Conservation (phyloP, 306 rosid species). For the Castanopsis chinensis region DNA sequence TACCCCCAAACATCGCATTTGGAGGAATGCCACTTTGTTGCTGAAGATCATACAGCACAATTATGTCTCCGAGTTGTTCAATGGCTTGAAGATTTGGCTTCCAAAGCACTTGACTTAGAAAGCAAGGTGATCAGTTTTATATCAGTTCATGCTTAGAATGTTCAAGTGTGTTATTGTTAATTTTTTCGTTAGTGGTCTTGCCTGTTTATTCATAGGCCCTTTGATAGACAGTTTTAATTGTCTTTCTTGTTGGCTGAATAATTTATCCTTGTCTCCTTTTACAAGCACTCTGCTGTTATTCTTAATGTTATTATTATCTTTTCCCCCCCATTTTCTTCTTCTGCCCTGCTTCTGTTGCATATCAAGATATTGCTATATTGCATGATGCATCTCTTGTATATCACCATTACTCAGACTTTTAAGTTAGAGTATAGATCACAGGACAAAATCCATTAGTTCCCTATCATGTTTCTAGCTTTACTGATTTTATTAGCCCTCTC, state of each 20-base stretch:
- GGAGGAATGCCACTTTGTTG: constrained; percentile 88
- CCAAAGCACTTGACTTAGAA: constrained; percentile 90
- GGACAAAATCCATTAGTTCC: no score
- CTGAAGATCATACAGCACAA: constrained; percentile 78
- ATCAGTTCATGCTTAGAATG: constrained; percentile 16
- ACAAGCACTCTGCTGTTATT: background rate
- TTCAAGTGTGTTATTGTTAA: constrained; percentile 11
- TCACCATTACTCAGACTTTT: background rate
- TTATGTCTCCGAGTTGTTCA: constrained; percentile 89
- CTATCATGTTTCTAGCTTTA: no score
- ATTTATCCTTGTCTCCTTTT: background rate
- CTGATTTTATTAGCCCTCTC: background rate
- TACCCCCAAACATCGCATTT: constrained; percentile 79
- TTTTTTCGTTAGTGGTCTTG: background rate
- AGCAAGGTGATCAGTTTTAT: constrained; percentile 60
- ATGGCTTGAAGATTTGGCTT: constrained; percentile 93
- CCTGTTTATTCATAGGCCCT: background rate
- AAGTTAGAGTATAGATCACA: background rate
- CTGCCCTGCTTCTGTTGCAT: background rate
- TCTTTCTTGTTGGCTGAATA: background rate
- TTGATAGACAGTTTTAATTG: background rate
- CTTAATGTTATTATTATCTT: background rate
- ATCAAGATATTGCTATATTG: background rate
- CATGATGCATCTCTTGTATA: background rate
- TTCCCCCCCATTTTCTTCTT: background rate